Evolutionary conservation across 2,329 filamentous ascomycete genomes (phyloP).

Genomic region (Fusarium haematococcum): DNA sequence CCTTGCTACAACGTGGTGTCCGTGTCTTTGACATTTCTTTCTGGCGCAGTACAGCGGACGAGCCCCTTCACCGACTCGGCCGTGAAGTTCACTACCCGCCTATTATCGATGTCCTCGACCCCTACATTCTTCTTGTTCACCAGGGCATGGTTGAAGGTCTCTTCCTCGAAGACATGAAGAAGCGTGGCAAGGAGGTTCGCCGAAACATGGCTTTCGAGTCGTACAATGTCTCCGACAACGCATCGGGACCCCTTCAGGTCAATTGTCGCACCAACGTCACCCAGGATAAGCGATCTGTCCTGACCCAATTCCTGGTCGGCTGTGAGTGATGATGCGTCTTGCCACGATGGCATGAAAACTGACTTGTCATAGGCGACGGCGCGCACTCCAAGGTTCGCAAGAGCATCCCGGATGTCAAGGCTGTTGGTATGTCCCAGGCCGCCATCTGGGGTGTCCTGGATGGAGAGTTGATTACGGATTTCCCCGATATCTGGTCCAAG

Average conservation of each 20-base stretch:
- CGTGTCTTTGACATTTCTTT: conserved; percentile 81
- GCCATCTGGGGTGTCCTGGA: conserved; percentile 78
- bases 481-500: conserved; percentile 82
- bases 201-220: conserved; percentile 74
- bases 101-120: conserved; percentile 67
- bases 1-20: conserved; percentile 73
- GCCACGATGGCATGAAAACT: conserved; percentile 2
- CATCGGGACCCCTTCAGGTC: conserved; percentile 59
- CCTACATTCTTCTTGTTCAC: conserved; percentile 71
- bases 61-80: conserved; percentile 69
- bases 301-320: conserved; percentile 74
- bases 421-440: conserved; percentile 65
- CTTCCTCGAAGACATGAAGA: conserved; percentile 75
- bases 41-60: conserved; percentile 68
- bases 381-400: conserved; percentile 78
- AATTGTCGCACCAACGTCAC: conserved; percentile 65
- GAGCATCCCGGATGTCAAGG: conserved; percentile 68
- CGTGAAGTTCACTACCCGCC: conserved; percentile 78
- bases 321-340: conserved; percentile 58
- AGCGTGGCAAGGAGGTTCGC: conserved; percentile 71
- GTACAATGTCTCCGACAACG: conserved; percentile 60
- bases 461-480: conserved; percentile 76
- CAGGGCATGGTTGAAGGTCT: conserved; percentile 81
- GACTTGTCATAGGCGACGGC: conserved; percentile 66
- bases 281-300: conserved; percentile 62